Evolutionary conservation across 805 yeast species (phyloP).

Genomic region (Hanseniaspora nectarophila): DNA sequence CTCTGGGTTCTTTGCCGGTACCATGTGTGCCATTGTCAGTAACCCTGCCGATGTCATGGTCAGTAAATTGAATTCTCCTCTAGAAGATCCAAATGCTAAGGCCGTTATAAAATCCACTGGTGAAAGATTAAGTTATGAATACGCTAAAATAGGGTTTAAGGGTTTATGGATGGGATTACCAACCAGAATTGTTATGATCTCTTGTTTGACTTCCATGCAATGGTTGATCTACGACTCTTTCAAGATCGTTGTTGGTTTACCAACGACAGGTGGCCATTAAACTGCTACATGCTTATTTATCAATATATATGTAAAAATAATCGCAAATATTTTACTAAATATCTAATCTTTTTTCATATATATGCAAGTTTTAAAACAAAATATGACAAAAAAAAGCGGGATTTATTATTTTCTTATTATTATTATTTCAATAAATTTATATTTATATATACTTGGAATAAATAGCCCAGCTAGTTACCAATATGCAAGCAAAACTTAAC

Average conservation of each 20-base stretch:
- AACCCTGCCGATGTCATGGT: constrained; percentile 99
- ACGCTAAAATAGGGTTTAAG: constrained; percentile 67
- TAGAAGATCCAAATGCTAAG: constrained; percentile 33
- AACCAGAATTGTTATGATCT: constrained; percentile 91
- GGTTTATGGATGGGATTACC: constrained; percentile 95
- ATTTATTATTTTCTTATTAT: not conserved
- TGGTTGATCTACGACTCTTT: constrained; percentile 95
- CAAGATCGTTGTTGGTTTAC: constrained; percentile 87
- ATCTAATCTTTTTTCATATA: too few species aligned
- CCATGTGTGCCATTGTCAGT: constrained; percentile 87
- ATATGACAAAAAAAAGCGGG: too few species aligned
- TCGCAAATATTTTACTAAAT: too few species aligned
- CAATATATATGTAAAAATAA: not conserved
- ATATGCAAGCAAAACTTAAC: too few species aligned
- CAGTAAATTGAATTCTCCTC: constrained; percentile 61
- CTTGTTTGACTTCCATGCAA: constrained; percentile 93
- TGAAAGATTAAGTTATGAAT: constrained; percentile 60
- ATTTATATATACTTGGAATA: too few species aligned
- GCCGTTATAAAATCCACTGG: constrained; percentile 53
- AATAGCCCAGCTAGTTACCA: too few species aligned
- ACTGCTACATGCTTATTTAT: too few species aligned
- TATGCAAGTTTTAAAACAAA: not conserved
- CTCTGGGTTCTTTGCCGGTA: constrained; percentile 96
- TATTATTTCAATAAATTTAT: too few species aligned
- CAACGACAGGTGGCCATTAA: constrained; percentile 64